Evolutionary conservation across 768 basidiomycete species (phyloP).

Genomic region (Termitomyces eurrhizus): DNA sequence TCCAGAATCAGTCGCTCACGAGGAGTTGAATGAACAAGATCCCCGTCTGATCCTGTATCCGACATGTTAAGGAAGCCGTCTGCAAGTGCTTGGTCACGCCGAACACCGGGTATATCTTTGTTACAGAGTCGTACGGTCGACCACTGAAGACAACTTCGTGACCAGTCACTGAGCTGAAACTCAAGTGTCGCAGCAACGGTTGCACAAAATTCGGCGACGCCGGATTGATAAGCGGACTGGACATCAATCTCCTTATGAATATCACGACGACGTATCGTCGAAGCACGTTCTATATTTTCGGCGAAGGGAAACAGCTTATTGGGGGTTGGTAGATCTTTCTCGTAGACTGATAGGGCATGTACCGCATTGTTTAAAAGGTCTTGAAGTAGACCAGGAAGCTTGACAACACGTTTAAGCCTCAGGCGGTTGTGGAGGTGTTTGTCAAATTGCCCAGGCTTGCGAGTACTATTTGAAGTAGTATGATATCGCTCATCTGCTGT

Average conservation of each 20-base stretch:
- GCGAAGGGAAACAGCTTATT: background rate
- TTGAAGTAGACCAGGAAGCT: background rate
- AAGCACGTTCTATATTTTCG: background rate
- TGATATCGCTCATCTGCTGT: background rate
- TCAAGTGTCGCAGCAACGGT: conserved; percentile 1
- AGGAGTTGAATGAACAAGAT: background rate
- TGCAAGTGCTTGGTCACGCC: background rate
- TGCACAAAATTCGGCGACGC: background rate
- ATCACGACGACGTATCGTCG: background rate
- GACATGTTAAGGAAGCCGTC: conserved; percentile 1
- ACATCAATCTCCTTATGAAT: background rate
- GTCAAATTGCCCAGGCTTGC: background rate
- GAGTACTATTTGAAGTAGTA: background rate
- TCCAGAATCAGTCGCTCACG: background rate
- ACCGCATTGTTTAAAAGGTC: background rate
- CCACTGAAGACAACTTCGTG: background rate
- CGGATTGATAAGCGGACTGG: background rate
- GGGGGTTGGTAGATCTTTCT: background rate
- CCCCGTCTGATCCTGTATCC: background rate
- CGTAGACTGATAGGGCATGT: background rate
- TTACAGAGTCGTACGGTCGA: background rate
- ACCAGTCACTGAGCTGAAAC: background rate
- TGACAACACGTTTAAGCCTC: background rate
- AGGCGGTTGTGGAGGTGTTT: background rate
- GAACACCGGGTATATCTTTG: background rate